phyloP scores from a whole-genome alignment of 1,139 yeast genomes.

The Scheffersomyces illinoinensis region DNA sequence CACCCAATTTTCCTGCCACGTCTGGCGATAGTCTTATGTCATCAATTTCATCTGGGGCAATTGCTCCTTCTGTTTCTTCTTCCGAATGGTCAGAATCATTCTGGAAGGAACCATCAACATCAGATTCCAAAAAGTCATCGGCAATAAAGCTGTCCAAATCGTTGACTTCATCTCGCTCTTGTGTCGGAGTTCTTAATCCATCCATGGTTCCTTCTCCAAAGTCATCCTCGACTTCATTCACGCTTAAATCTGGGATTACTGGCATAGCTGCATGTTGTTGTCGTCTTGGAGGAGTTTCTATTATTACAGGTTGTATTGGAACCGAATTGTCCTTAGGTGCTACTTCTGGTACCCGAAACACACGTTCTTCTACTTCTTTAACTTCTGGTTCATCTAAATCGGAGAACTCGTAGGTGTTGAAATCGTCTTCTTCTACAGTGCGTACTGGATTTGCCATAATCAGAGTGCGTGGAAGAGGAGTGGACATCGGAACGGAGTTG shows the following conservation, averaged over 20 bases:
- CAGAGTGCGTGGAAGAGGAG: slow-evolving; percentile 2
- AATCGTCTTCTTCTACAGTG: slow-evolving; percentile 1
- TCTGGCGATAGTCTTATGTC: slow-evolving; percentile 31
- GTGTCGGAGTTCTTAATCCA: slow-evolving; percentile 40
- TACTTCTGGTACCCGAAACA: slow-evolving; percentile 7
- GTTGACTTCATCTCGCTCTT: slow-evolving; percentile 31
- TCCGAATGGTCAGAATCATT: slow-evolving; percentile 12
- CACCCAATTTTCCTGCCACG: slow-evolving; percentile 31
- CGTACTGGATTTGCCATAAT: neutral
- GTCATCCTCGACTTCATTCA: slow-evolving; percentile 36
- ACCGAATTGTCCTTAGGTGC: neutral
- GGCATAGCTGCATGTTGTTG: neutral
- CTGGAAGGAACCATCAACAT: slow-evolving; percentile 9
- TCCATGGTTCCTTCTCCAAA: slow-evolving; percentile 43
- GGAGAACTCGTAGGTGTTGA: slow-evolving; percentile 9
- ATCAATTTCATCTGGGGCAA: slow-evolving; percentile 22
- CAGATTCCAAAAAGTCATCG: slow-evolving; percentile 19
- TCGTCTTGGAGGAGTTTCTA: neutral
- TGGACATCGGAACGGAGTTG: neutral
- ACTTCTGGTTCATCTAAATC: slow-evolving; percentile 4
- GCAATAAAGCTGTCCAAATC: slow-evolving; percentile 40
- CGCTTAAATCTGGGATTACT: neutral
- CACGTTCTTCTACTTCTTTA: neutral
- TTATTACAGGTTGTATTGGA: neutral
- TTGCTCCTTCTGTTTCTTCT: slow-evolving; percentile 9